phyloP scores from a whole-genome alignment of 257 asterid genomes.

The Fraxinus quadrangulata region DNA sequence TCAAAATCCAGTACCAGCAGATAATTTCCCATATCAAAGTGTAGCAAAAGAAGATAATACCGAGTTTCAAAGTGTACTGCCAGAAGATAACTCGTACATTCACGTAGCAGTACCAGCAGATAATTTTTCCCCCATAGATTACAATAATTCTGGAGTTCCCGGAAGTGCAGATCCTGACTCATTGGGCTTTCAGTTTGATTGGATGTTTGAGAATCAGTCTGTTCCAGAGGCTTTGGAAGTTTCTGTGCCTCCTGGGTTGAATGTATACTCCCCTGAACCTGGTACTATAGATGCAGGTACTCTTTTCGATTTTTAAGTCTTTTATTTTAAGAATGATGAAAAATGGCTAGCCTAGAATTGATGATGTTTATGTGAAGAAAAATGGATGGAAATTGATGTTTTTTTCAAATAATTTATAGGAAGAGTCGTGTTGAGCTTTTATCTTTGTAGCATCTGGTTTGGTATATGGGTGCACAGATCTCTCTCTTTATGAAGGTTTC shows the following conservation, averaged over 20 bases:
- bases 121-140: slow-evolving; percentile 18
- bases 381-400: neutral
- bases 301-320: slow-evolving; percentile 39
- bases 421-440: neutral
- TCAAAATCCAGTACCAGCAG: slow-evolving; percentile 10
- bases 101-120: slow-evolving; percentile 23
- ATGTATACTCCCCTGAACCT: slow-evolving; percentile 43
- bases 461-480: neutral
- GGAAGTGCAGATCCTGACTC: slow-evolving; percentile 29
- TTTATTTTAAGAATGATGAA: slow-evolving; percentile 12
- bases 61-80: slow-evolving; percentile 16
- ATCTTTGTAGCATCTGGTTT: neutral
- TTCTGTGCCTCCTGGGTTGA: slow-evolving; percentile 46
- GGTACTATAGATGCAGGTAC: slow-evolving; percentile 33
- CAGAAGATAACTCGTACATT: slow-evolving; percentile 17
- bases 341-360: neutral
- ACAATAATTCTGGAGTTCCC: slow-evolving; percentile 32
- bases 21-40: slow-evolving; percentile 1
- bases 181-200: slow-evolving; percentile 38
- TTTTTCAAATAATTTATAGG: neutral
- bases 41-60: slow-evolving; percentile 25
- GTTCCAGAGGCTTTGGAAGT: slow-evolving; percentile 36
- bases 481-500: neutral
- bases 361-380: neutral
- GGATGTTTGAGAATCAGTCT: slow-evolving; percentile 44